phyloP scores from a whole-genome alignment of 257 asterid species.

The Capsicum rhomboideum region DNA sequence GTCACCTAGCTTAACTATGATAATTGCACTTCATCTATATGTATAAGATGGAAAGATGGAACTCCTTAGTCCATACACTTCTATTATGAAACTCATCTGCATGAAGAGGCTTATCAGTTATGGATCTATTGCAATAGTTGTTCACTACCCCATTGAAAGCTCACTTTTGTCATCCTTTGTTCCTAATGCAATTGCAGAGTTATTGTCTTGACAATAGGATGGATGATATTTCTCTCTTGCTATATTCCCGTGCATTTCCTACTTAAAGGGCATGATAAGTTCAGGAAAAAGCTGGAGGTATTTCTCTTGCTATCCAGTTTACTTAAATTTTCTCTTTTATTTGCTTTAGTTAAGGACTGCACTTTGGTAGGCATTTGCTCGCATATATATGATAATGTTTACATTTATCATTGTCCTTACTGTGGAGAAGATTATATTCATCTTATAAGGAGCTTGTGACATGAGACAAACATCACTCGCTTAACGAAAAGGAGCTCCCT shows the following conservation, averaged over 20 bases:
- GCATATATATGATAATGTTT: background rate
- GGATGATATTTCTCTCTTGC: constrained; percentile 85
- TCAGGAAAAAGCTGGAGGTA: constrained; percentile 87
- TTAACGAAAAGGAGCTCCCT: background rate
- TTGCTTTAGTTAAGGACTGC: background rate
- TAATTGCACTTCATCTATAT: background rate
- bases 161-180: background rate
- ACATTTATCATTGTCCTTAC: background rate
- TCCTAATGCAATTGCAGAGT: constrained; percentile 47
- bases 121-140: background rate
- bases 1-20: background rate
- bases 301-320: background rate
- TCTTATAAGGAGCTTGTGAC: background rate
- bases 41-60: background rate
- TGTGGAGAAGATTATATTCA: background rate
- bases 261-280: constrained; percentile 76
- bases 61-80: background rate
- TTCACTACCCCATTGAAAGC: background rate
- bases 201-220: constrained; percentile 71
- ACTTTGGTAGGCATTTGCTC: background rate
- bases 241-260: constrained; percentile 87
- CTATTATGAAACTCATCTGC: background rate
- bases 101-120: background rate
- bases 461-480: background rate
- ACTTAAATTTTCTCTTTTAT: background rate